Base-by-base conservation (phyloP, 2,329 filamentous ascomycete genomes). In the Leptographium wingfieldii region DNA sequence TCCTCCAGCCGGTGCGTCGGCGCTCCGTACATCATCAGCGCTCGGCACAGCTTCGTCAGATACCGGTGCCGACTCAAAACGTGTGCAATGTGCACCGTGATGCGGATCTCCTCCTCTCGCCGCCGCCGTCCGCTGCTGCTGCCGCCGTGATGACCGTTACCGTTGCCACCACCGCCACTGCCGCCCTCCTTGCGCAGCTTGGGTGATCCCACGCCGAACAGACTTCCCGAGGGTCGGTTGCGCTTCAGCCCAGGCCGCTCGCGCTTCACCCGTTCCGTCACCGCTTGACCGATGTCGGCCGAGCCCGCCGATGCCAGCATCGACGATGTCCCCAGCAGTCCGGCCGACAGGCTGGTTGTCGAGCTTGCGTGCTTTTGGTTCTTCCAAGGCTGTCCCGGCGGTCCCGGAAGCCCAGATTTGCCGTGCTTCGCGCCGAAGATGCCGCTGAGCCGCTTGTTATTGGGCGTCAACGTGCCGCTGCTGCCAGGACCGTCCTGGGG, bases 1-100 rank as follows among this genome's bases (percentile, higher is more conserved):
- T 95, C 88, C 71, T 96, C 92, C 25, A 96, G 76, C 12, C 92
- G 85, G 74, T 96, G 92, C 0, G 91, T 95, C 0, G 92, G 92
- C 0, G 92, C 92, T 14, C 92, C 92, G 64, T 90, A 96, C 68
- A 84, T 79, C 91, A 96, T 96, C 61, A 96, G 75, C 1, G 89
- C 89, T 49, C 85, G 83, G 69, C 92, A 96, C 48, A 96, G 80
- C 70, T 88, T 90, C 59, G 92, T 80, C 14, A 96, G 79, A 69
- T 95, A 96, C 59, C 83, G 82, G 66, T 96, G 91, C 3, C 91
- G 82, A 43, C 85, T 84, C 25, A 96, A 80, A 19, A 88, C 92
- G 63, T 82, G 77, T 5, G 82, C 82, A 62, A 86, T 85, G 65
- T 83, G 80, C 11, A 80, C 73, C 0, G 79, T 83, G 65, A 83